Evolutionary conservation across 305 asterid species (phyloP).

Genomic region (Fraxinus sp.): DNA sequence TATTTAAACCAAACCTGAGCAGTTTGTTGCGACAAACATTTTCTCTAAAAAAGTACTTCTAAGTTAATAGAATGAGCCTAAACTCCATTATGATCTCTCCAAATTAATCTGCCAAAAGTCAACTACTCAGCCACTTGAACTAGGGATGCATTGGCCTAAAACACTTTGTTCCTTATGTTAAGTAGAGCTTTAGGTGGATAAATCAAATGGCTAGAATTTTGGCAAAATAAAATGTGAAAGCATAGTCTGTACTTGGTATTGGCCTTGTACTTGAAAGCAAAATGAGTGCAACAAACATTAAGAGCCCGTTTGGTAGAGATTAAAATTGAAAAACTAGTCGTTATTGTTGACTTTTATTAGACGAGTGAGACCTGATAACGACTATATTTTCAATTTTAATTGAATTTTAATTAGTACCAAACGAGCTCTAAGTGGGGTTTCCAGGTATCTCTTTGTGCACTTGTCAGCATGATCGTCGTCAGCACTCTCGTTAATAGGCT

Average conservation of each 20-base stretch:
- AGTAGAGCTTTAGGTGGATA: neutral
- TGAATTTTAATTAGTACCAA: too few species aligned
- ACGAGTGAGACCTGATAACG: too few species aligned
- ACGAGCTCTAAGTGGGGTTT: neutral
- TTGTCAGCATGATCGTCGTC: neutral
- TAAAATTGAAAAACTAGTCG: too few species aligned
- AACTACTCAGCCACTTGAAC: neutral
- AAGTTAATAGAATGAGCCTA: neutral
- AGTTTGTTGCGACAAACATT: neutral
- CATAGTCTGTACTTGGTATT: neutral
- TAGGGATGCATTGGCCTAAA: neutral
- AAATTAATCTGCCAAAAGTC: neutral
- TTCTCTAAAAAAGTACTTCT: neutral
- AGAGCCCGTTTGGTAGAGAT: neutral
- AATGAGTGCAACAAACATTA: neutral
- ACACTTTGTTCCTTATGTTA: neutral
- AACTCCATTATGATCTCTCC: neutral
- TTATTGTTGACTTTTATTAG: too few species aligned
- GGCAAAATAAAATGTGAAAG: neutral
- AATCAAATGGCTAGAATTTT: neutral
- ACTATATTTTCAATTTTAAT: too few species aligned
- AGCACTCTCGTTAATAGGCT: neutral
- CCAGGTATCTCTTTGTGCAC: neutral
- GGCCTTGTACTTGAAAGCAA: neutral
- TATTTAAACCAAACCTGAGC: too few species aligned